Evolutionary conservation across 495 filamentous ascomycete species (phyloP), one percentile per base, ranked within the genome.

Genomic region (Saxophila tyrrhenica): DNA sequence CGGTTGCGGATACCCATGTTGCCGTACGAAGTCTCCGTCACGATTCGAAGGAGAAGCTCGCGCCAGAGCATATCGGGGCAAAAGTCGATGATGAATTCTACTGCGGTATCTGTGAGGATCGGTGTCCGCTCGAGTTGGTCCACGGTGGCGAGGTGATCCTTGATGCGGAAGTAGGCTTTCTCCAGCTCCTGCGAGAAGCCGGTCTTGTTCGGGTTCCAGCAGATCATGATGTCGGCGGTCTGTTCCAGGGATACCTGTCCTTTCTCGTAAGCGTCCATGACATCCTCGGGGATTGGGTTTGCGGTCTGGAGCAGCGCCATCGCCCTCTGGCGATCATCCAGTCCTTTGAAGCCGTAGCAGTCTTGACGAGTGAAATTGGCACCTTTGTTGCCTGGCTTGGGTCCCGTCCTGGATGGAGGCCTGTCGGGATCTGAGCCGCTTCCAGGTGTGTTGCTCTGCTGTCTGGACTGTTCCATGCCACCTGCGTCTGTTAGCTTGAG

Each of bases 21-120:
- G 11, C 45, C 50, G 39, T 20, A 42, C 9, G 46, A 35, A 20
- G 50, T 46, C 38, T 62, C 59, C 7, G 55, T 10, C 16, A 50
- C 45, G 16, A 62, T 62, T 46, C 59, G 59, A 45, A 62, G 51
- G n/a, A 62, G 32, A 7, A 38, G 39, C 20, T 58, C 59, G 25
- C 55, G 54, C 50, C 55, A 58, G 20, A 62, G 32, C 16, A 62
- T 19, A 25, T 58, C 55, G 1, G 59, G 59, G 55, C 59, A 58
- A 41, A 62, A 62, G 46, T 62, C 59, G 38, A 62, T 29, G 21
- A 62, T 54, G 55, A 55, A 54, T 25, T 51, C 39, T 0, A 55
- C 59, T 5, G 59, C 59, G 7, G 39, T 35, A 16, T 25, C 1
- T 25, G 50, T 58, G 20, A 62, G 42, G 38, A 62, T 55, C 1